Percentiles rank a stretch among this genome's conserved stretches.
Evolutionary conservation across 768 basidiomycete species (phyloP).

Genomic region (Tubosaeta sp.): DNA sequence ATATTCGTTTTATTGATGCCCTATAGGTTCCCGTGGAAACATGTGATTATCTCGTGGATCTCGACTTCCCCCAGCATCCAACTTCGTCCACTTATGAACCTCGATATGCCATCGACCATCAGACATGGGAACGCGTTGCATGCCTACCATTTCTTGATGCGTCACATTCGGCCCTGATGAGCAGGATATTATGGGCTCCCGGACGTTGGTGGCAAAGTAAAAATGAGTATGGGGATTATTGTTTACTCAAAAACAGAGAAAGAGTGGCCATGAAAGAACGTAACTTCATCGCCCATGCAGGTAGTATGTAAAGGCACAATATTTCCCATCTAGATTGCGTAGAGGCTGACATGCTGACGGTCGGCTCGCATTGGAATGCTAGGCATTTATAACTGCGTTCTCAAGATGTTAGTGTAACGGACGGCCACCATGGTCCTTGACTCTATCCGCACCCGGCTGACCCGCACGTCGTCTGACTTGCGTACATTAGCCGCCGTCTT

Average conservation of each 20-base stretch:
- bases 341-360: conserved; percentile 19
- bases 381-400: conserved; percentile 3
- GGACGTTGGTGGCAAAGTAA: conserved; percentile 58
- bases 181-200: conserved; percentile 80
- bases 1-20: conserved; percentile 4
- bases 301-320: conserved; percentile 7
- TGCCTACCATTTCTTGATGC: conserved; percentile 86
- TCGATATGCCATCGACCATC: conserved; percentile 64
- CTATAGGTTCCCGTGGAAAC: conserved; percentile 59
- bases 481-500: conserved; percentile 34
- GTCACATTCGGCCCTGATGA: conserved; percentile 63
- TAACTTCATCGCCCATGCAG: conserved; percentile 8
- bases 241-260: conserved; percentile 67
- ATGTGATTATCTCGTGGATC: conserved; percentile 90
- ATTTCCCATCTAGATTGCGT: conserved; percentile 1
- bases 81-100: conserved; percentile 58
- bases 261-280: conserved; percentile 25
- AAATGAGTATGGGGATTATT: conserved; percentile 89
- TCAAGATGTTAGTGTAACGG: not conserved
- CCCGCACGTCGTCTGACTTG: conserved; percentile 40
- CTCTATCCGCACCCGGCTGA: conserved; percentile 25
- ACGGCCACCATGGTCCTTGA: conserved; percentile 11
- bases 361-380: conserved; percentile 18
- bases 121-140: conserved; percentile 75
- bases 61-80: conserved; percentile 77